Evolutionary conservation across 75 land plant genomes (phyloP).

Genomic region (Selaginella tamariscina): DNA sequence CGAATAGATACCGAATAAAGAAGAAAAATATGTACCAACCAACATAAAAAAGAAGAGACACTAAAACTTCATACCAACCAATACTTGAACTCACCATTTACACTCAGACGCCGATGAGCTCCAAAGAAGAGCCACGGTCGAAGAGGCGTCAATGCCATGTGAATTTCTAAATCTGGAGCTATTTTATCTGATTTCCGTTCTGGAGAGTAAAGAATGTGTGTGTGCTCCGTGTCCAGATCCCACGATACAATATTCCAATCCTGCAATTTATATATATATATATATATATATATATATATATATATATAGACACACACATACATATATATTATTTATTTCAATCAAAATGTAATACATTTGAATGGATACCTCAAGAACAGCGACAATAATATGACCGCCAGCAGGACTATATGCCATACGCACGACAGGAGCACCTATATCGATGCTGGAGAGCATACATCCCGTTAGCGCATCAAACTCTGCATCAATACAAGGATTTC

Average conservation of each 20-base stretch:
- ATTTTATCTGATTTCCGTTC: constrained; percentile 58
- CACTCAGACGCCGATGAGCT: constrained; percentile 83
- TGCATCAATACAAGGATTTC: constrained; percentile 14
- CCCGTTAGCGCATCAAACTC: constrained; percentile 87
- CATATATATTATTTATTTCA: too few species aligned
- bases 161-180: constrained; percentile 62
- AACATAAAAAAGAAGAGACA: background rate
- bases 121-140: constrained; percentile 96
- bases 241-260: constrained; percentile 93
- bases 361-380: constrained; percentile 81
- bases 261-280: constrained; percentile 30
- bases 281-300: background rate
- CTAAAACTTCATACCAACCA: background rate
- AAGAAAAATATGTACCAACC: too few species aligned
- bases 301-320: too few species aligned
- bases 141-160: constrained; percentile 90
- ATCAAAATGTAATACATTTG: too few species aligned
- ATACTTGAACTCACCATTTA: constrained; percentile 53
- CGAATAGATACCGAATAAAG: too few species aligned
- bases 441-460: constrained; percentile 71
- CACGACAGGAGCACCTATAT: constrained; percentile 82
- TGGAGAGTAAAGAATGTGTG: constrained; percentile 78
- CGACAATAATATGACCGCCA: constrained; percentile 61
- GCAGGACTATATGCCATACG: constrained; percentile 96
- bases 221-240: constrained; percentile 92